Evolutionary conservation across 305 asterid species (phyloP).

Genomic region (Ilex paraguariensis): DNA sequence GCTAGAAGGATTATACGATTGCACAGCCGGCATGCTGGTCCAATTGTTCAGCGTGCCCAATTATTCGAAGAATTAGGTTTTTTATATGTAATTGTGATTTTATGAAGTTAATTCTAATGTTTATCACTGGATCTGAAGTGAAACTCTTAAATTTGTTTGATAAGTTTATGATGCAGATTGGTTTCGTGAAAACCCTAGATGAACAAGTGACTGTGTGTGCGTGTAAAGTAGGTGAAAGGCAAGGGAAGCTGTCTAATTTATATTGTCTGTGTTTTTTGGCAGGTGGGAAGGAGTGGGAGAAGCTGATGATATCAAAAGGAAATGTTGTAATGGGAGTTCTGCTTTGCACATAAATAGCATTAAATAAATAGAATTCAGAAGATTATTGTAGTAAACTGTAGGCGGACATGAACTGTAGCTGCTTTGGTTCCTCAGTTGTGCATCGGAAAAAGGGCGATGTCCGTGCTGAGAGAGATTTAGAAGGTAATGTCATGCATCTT

Average conservation of each 20-base stretch:
- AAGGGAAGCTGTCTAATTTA: constrained; percentile 5
- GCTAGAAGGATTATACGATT: too few relatives aligned
- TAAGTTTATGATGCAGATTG: too few relatives aligned
- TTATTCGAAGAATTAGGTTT: too few relatives aligned
- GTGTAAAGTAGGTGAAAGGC: too few relatives aligned
- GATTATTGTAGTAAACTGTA: constrained; percentile 14
- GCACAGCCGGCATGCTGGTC: too few relatives aligned
- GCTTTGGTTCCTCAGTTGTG: constrained; percentile 44
- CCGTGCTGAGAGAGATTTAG: constrained; percentile 32
- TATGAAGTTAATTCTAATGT: too few relatives aligned
- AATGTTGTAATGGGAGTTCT: constrained; percentile 15
- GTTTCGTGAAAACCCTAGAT: too few relatives aligned
- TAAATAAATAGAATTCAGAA: constrained; percentile 10
- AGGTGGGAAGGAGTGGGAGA: constrained; percentile 14
- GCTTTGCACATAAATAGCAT: constrained; percentile 22
- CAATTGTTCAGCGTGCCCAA: too few relatives aligned
- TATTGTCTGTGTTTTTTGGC: constrained; percentile 10
- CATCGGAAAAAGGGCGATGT: constrained; percentile 28
- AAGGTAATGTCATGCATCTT: constrained; percentile 32
- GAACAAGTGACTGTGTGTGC: too few relatives aligned
- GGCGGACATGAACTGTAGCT: constrained; percentile 68
- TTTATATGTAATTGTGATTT: too few relatives aligned
- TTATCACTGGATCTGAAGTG: too few relatives aligned
- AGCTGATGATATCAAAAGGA: constrained; percentile 20
- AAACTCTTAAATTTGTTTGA: too few relatives aligned